Percentiles rank a stretch among this genome's conserved stretches.
phyloP scores from a whole-genome alignment of 805 yeast species.

The Candida silvicultrix region DNA sequence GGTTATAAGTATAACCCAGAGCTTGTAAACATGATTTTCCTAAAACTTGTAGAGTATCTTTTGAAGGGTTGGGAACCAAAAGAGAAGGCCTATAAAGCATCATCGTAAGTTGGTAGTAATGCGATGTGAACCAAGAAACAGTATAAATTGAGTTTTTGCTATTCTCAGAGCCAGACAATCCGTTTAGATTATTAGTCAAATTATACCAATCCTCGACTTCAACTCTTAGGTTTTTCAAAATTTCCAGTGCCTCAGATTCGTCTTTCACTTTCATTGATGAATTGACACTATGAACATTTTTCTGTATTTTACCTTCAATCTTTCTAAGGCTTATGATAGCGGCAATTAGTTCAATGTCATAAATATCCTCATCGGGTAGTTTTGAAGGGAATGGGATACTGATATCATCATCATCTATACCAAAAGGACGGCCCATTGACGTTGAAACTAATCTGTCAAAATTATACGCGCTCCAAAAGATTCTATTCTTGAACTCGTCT shows the following conservation, averaged over 20 bases:
- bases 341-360: conserved; percentile 33
- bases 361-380: conserved; percentile 33
- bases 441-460: conserved; percentile 43
- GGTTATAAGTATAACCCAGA: conserved; percentile 33
- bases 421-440: conserved; percentile 42
- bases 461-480: conserved; percentile 44
- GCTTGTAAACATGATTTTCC: conserved; percentile 39
- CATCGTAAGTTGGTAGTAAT: conserved; percentile 39
- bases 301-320: conserved; percentile 41
- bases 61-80: conserved; percentile 36
- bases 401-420: conserved; percentile 44
- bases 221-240: conserved; percentile 7
- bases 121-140: conserved; percentile 28
- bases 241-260: conserved; percentile 1
- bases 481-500: conserved; percentile 30
- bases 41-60: conserved; percentile 29
- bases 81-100: conserved; percentile 43
- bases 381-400: conserved; percentile 37
- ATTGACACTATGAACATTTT: conserved; percentile 38
- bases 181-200: conserved; percentile 12
- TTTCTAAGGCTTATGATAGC: conserved; percentile 37
- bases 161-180: conserved; percentile 1
- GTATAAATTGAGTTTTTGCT: conserved; percentile 11
- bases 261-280: conserved; percentile 22
- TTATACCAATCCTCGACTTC: conserved; percentile 32